A percentile compares a stretch with the other conserved stretches of the same genome.
Conservation (phyloP, 495 filamentous ascomycete genomes). For the Penicillium psychrofluorescens region DNA sequence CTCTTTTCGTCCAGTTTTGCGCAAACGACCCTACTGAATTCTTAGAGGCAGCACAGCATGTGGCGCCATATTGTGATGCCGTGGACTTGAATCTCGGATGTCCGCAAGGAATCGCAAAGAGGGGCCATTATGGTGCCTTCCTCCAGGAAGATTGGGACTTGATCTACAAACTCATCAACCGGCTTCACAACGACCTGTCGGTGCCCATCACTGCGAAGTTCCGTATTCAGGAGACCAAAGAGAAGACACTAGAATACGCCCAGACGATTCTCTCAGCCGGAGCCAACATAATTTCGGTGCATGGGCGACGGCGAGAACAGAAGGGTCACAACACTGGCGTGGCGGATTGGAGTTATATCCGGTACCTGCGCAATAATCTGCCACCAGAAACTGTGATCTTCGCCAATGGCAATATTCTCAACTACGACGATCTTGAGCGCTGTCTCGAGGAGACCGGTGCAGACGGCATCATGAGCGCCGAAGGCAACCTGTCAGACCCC, state of each 20-base stretch:
- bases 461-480: conserved; percentile 92
- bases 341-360: conserved; percentile 82
- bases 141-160: conserved; percentile 87
- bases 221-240: conserved; percentile 76
- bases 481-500: conserved; percentile 88
- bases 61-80: conserved; percentile 81
- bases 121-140: conserved; percentile 88
- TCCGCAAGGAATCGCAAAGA: conserved; percentile 88
- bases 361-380: conserved; percentile 74
- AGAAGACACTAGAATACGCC: conserved; percentile 84
- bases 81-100: conserved; percentile 98
- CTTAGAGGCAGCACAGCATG: conserved; percentile 65
- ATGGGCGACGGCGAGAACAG: conserved; percentile 82
- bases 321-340: conserved; percentile 94
- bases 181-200: conserved; percentile 59
- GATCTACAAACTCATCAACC: conserved; percentile 72
- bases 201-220: conserved; percentile 95
- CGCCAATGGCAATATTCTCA: conserved; percentile 91
- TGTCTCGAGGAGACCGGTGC: conserved; percentile 83
- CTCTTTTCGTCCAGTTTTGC: conserved; percentile 95
- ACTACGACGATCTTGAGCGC: conserved; percentile 66
- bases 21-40: conserved; percentile 78
- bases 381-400: conserved; percentile 88
- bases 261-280: conserved; percentile 81
- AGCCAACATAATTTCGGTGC: conserved; percentile 86